phyloP scores from a whole-genome alignment of 2,329 filamentous ascomycete genomes.

The Ceratocystis diversiconidia region DNA sequence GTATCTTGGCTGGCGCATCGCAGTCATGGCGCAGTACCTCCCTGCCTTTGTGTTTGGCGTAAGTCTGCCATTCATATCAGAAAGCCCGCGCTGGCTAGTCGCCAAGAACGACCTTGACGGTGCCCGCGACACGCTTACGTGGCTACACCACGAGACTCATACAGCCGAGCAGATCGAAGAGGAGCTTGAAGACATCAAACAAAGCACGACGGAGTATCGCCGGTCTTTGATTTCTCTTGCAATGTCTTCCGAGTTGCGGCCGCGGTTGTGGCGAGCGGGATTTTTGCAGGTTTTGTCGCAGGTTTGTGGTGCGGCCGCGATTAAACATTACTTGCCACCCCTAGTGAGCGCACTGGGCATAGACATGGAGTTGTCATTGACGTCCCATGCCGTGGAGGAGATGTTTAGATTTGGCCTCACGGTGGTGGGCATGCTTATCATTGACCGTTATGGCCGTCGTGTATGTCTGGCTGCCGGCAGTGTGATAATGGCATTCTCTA shows the following conservation, averaged over 20 bases:
- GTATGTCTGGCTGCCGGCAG: slow-evolving; percentile 36
- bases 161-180: slow-evolving; percentile 26
- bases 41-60: slow-evolving; percentile 36
- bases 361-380: slow-evolving; percentile 32
- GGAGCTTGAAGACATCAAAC: slow-evolving; percentile 34
- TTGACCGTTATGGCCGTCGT: slow-evolving; percentile 38
- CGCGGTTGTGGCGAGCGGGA: slow-evolving; percentile 41
- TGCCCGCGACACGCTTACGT: slow-evolving; percentile 32
- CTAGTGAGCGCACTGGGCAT: slow-evolving; percentile 39
- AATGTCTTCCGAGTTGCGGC: slow-evolving; percentile 38
- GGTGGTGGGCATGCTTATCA: slow-evolving; percentile 41
- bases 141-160: slow-evolving; percentile 34
- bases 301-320: slow-evolving; percentile 44
- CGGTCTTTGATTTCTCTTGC: slow-evolving; percentile 25
- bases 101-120: slow-evolving; percentile 32
- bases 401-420: slow-evolving; percentile 44
- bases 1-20: slow-evolving; percentile 39
- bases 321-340: slow-evolving; percentile 45
- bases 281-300: slow-evolving; percentile 46
- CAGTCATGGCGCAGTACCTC: slow-evolving; percentile 37
- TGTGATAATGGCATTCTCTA: slow-evolving; percentile 37
- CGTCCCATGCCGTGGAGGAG: slow-evolving; percentile 42
- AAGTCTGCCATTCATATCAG: slow-evolving; percentile 39
- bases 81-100: slow-evolving; percentile 45
- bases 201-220: slow-evolving; percentile 25